Percentiles rank a stretch among this genome's conserved stretches.
phyloP scores from a whole-genome alignment of 2,329 filamentous ascomycete genomes.

The Magnaporthales sp. region DNA sequence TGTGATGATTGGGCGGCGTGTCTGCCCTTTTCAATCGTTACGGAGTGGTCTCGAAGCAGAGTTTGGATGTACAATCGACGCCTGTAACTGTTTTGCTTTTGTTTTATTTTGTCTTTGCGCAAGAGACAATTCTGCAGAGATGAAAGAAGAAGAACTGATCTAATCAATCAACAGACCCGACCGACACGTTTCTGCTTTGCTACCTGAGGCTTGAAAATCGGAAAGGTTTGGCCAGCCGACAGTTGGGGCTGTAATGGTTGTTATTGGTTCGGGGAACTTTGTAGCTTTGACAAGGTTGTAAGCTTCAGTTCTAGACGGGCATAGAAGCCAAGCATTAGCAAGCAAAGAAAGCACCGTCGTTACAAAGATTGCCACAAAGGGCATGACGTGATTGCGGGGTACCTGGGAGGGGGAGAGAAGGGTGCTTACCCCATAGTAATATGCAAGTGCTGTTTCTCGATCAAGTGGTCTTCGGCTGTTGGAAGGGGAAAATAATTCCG shows the following conservation, averaged over 20 bases:
- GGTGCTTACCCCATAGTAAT: background rate
- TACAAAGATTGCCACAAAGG: too few relatives aligned
- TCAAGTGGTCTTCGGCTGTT: background rate
- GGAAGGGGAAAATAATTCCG: too few relatives aligned
- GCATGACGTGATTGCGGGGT: too few relatives aligned
- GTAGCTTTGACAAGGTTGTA: background rate
- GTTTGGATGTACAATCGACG: background rate
- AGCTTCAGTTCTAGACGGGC: background rate
- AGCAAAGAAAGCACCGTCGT: background rate
- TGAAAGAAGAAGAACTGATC: background rate
- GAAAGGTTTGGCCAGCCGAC: background rate
- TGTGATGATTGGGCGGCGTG: background rate
- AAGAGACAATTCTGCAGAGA: background rate
- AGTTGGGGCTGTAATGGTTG: background rate
- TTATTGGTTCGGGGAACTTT: background rate
- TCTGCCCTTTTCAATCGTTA: background rate
- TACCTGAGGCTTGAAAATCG: background rate
- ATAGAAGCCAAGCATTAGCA: background rate
- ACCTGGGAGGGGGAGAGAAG: too few relatives aligned
- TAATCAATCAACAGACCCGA: background rate
- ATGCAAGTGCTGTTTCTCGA: background rate
- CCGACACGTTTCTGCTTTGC: background rate
- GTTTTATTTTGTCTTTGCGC: background rate
- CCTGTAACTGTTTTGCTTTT: background rate
- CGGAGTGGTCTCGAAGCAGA: background rate